Conservation (phyloP, 768 basidiomycete genomes). For the Serendipita vermifera region DNA sequence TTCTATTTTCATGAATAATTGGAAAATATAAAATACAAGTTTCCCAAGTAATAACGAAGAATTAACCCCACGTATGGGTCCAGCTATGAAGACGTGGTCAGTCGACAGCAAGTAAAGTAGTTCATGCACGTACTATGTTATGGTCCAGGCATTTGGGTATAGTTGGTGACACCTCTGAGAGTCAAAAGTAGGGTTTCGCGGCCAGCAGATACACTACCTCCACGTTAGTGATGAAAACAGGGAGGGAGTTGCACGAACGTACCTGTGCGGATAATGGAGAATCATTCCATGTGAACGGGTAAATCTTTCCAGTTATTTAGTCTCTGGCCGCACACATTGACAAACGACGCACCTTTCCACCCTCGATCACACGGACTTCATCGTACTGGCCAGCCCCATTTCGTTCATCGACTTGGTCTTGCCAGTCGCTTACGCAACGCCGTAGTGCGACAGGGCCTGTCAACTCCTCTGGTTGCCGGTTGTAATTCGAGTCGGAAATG, state of each 20-base stretch:
- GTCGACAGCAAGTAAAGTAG: not conserved
- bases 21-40: too few species aligned
- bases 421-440: not conserved
- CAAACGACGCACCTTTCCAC: not conserved
- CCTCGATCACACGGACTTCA: not conserved
- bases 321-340: too few species aligned
- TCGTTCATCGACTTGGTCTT: not conserved
- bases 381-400: not conserved
- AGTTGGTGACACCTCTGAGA: not conserved
- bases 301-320: not conserved
- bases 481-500: not conserved
- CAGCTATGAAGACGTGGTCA: not conserved
- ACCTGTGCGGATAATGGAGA: not conserved
- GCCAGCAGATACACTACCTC: slow-evolving; percentile 5
- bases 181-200: not conserved
- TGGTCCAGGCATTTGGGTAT: slow-evolving; percentile 1
- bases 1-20: too few species aligned
- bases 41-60: too few species aligned
- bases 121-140: not conserved
- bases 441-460: not conserved
- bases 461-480: not conserved
- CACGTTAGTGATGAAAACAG: not conserved
- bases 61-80: slow-evolving; percentile 2
- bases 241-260: too few species aligned
- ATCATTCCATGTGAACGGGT: slow-evolving; percentile 3